Evolutionary conservation across 2,329 filamentous ascomycete species (phyloP).

Genomic region (Verticillium isaacii): DNA sequence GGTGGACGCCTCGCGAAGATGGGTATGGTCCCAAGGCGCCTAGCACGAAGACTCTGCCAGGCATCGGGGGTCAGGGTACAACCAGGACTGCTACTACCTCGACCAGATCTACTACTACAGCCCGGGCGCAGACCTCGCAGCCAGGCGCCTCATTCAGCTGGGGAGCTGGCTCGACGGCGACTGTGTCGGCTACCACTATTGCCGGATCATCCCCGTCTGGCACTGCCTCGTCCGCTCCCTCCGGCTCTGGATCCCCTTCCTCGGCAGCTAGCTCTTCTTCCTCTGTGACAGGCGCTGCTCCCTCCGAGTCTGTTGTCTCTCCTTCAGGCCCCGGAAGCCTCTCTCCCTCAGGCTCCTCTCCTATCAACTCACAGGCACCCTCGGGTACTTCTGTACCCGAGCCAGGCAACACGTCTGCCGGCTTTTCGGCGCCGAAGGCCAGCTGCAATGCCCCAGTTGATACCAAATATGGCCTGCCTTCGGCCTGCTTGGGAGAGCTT

Average conservation of each 20-base stretch:
- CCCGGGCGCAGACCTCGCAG: background rate
- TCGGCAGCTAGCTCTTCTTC: background rate
- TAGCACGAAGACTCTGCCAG: background rate
- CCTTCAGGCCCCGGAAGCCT: background rate
- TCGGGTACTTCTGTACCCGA: background rate
- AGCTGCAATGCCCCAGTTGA: conserved; percentile 13
- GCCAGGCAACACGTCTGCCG: conserved; percentile 1
- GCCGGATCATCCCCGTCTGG: background rate
- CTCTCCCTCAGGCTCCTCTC: background rate
- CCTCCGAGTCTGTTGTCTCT: background rate
- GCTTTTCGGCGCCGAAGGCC: background rate
- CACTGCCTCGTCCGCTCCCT: background rate
- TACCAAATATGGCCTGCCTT: conserved; percentile 17
- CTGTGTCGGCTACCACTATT: background rate
- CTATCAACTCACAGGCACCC: background rate
- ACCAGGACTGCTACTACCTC: background rate
- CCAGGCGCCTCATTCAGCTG: background rate
- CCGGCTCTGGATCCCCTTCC: background rate
- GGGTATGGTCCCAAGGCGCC: background rate
- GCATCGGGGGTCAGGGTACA: background rate
- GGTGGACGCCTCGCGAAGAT: conserved; percentile 13
- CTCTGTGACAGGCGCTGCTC: background rate
- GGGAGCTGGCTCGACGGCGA: background rate
- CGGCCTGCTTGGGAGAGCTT: conserved; percentile 18
- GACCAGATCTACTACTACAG: background rate